A percentile compares a stretch with the other conserved stretches of the same genome.
These are phyloP conservation scores for Pseudogymnoascus pannorum DNA, from an alignment of 2,329 filamentous ascomycete species.

Conservation along the genomic window DNA sequence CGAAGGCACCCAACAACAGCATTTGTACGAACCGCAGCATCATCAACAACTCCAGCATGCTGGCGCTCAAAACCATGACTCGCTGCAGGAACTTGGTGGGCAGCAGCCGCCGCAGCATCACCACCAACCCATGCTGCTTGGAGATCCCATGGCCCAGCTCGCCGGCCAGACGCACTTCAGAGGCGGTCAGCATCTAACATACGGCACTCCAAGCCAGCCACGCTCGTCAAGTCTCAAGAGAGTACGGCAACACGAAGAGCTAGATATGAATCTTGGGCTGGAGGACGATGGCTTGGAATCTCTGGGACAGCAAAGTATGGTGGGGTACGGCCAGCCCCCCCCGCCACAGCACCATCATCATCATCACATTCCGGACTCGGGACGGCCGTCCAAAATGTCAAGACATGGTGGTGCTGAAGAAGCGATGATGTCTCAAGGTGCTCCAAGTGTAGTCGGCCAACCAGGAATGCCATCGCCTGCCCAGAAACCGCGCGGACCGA, in stretches of 20 bases:
- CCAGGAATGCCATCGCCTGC: constrained; percentile 82
- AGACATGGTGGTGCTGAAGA: constrained; percentile 47
- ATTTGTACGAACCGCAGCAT: constrained; percentile 51
- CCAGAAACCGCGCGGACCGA: constrained; percentile 72
- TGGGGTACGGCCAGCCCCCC: constrained; percentile 32
- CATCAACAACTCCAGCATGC: constrained; percentile 28
- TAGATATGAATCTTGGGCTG: constrained; percentile 36
- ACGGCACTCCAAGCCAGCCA: constrained; percentile 33
- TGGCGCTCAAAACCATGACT: constrained; percentile 25
- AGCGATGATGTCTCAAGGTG: constrained; percentile 45
- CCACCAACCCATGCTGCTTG: constrained; percentile 47
- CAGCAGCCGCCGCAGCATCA: constrained; percentile 45
- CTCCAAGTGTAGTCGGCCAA: constrained; percentile 79
- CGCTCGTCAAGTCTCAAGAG: constrained; percentile 38
- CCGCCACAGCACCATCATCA: constrained; percentile 52
- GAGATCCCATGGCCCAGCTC: constrained; percentile 46
- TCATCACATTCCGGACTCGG: constrained; percentile 73
- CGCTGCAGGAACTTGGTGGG: constrained; percentile 29
- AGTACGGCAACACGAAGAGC: constrained; percentile 46
- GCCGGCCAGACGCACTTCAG: constrained; percentile 40
- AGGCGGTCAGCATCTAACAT: constrained; percentile 43
- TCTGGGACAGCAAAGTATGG: constrained; percentile 49
- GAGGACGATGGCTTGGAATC: constrained; percentile 43
- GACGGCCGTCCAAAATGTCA: constrained; percentile 61
- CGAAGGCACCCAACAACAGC: constrained; percentile 56